Evolutionary conservation across 805 yeast species (phyloP), one percentile per base, ranked within the genome.

Genomic region (Huiozyma sinensis): DNA sequence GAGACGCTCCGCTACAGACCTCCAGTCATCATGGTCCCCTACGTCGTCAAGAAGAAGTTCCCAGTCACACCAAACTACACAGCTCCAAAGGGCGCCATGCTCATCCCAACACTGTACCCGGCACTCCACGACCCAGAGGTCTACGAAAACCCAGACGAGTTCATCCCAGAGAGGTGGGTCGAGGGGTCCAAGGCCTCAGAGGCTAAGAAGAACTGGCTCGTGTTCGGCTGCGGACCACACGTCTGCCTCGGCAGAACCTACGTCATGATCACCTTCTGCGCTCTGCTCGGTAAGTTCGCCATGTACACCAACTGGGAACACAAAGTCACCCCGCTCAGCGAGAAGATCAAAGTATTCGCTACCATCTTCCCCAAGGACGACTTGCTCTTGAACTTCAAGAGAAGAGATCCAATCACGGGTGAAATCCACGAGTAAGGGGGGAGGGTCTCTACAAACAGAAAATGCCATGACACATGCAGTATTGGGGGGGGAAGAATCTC

Each of bases 361-460:
- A 92, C 98, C 13, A 88, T 92, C 61, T 92, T 92, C 83, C 98
- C 98, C 28, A 79, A 86, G 64, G 98, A 92, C 67, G 96, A 92
- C 64, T 78, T 95, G 61, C 76, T 85, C 51, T 68, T 92, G 62
- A 70, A 79, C 54, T 90, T 89, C 71, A 71, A 69, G 40, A 69
- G 61, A 53, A 78, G 92, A 68, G 83, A 83, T 49, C 73, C 72
- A 47, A 45, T 64, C 33, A 56, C 65, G 30, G 67, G 67, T 39
- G 50, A 61, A 52, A 46, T 55, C 34, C 42, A 40, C 31, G 60
- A 58, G 41, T 58, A 47, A 47, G 7, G 13, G 12, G 28, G 9
- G 24, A 4, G 24, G 24, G 24, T 17, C 24, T 17, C 24, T 17
- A 17, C 24, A 17, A 17, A 17, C 24, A 17, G 24, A 17, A 4